Conservation (phyloP, 208 protist genomes). For the Leishmania braziliensis region DNA sequence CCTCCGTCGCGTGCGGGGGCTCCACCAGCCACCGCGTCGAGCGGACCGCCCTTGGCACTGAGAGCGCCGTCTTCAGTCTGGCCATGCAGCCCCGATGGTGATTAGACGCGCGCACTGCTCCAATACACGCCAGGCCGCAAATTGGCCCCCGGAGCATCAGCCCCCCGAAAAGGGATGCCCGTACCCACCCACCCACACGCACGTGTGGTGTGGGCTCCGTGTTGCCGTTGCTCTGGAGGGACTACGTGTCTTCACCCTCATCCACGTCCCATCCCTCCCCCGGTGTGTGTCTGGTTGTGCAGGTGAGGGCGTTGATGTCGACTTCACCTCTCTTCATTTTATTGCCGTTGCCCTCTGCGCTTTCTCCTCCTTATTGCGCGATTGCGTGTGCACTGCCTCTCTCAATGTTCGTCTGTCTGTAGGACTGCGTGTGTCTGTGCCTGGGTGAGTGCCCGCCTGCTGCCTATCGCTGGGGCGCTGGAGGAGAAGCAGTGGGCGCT, state of each 20-base stretch:
- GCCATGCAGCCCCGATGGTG: neutral
- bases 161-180: neutral
- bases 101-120: neutral
- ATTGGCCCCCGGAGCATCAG: neutral
- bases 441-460: neutral
- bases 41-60: neutral
- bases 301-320: neutral
- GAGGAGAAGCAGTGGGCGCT: neutral
- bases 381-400: neutral
- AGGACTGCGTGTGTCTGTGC: neutral
- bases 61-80: neutral
- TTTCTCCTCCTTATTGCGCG: slow-evolving; percentile 20
- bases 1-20: neutral
- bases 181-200: neutral
- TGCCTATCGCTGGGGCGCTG: neutral
- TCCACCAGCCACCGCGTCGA: neutral
- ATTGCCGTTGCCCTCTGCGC: neutral
- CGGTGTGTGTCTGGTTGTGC: neutral
- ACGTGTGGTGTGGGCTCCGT: neutral
- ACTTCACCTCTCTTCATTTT: neutral
- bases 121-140: neutral
- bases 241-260: neutral
- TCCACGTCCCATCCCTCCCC: slow-evolving; percentile 3
- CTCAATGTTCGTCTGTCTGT: neutral
- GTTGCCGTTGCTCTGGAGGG: neutral